A percentile compares a stretch with the other conserved stretches of the same genome.
These are phyloP conservation scores for Gracilaria caudata DNA, from an alignment of 23 red algal species.

Conservation along the genomic window DNA sequence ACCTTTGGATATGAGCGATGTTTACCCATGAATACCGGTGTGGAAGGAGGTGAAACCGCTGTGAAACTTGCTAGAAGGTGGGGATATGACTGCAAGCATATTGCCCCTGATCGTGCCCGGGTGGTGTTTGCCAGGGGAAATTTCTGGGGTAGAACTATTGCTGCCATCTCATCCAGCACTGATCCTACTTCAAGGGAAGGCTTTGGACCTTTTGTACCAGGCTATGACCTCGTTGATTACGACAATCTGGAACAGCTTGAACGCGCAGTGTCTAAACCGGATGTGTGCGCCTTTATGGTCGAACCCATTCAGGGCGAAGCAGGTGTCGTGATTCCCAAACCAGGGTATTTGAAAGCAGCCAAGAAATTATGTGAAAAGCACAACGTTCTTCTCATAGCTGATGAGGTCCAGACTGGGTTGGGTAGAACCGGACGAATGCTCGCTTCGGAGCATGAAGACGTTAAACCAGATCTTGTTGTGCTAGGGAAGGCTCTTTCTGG, in stretches of 20 bases:
- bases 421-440: slow-evolving; percentile 92
- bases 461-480: slow-evolving; percentile 90
- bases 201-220: slow-evolving; percentile 93
- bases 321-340: slow-evolving; percentile 87
- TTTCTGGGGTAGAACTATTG: slow-evolving; percentile 94
- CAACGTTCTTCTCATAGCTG: slow-evolving; percentile 92
- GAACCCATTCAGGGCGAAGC: slow-evolving; percentile 99
- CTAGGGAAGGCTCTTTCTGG: slow-evolving; percentile 96
- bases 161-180: slow-evolving; percentile 80
- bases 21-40: slow-evolving; percentile 96
- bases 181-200: slow-evolving; percentile 73
- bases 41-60: slow-evolving; percentile 96
- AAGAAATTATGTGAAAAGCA: slow-evolving; percentile 78
- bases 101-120: slow-evolving; percentile 64
- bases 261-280: slow-evolving; percentile 59
- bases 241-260: slow-evolving; percentile 84
- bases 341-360: slow-evolving; percentile 80
- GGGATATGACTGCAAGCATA: slow-evolving; percentile 95
- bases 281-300: slow-evolving; percentile 97
- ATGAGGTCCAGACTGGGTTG: slow-evolving; percentile 97
- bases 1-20: slow-evolving; percentile 87
- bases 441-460: slow-evolving; percentile 79
- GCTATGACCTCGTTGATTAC: slow-evolving; percentile 84
- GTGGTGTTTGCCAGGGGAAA: slow-evolving; percentile 91
- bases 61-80: slow-evolving; percentile 96